These are phyloP conservation scores for Solanum sitiens DNA, from an alignment of 257 asterid genomes.

Conservation along the genomic window DNA sequence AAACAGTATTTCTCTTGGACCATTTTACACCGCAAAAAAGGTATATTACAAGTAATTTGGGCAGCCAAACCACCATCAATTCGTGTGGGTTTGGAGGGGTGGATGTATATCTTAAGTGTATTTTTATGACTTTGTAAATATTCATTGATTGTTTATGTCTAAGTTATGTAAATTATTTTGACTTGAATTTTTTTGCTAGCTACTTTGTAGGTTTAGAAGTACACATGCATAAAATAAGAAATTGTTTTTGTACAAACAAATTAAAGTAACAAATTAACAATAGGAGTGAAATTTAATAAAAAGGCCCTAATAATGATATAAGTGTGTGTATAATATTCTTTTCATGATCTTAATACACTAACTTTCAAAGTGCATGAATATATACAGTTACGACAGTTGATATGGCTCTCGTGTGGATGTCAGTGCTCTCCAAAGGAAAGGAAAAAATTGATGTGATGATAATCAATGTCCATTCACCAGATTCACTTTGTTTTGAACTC, in stretches of 20 bases:
- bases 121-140: not conserved
- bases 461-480: no score
- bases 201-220: not conserved
- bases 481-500: no score
- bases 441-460: no score
- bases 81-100: not conserved
- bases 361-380: not conserved
- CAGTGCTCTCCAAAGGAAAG: no score
- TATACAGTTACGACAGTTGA: not conserved
- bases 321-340: not conserved
- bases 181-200: not conserved
- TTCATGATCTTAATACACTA: not conserved
- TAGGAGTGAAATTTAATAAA: not conserved
- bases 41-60: no score
- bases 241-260: not conserved
- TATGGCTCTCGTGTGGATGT: not conserved
- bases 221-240: not conserved
- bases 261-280: no score
- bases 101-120: not conserved
- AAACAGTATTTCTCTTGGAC: no score
- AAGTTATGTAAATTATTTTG: not conserved
- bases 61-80: not conserved
- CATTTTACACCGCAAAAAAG: no score
- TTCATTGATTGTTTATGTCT: not conserved
- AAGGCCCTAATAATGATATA: not conserved